A percentile compares a stretch with the other conserved stretches of the same genome.
Evolutionary conservation across 2,329 filamentous ascomycete species (phyloP).

Genomic region (Alternaria gaisen): DNA sequence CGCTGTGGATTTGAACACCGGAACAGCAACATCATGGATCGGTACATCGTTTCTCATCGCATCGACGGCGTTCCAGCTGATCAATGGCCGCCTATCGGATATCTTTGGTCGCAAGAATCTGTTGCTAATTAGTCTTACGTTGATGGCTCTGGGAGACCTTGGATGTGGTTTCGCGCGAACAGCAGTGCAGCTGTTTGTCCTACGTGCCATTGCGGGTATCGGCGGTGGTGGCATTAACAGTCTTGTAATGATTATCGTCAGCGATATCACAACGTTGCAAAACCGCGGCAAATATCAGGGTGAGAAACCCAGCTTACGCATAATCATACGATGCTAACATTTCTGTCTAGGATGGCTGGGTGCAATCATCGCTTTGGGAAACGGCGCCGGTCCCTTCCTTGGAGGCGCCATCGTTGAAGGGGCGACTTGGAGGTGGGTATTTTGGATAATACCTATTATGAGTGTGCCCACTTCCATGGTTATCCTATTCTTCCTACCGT

Average conservation of each 20-base stretch:
- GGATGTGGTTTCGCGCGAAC: conserved; percentile 66
- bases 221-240: conserved; percentile 67
- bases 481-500: conserved; percentile 37
- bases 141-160: conserved; percentile 66
- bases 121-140: conserved; percentile 62
- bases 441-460: conserved; percentile 33
- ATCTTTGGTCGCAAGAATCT: conserved; percentile 59
- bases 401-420: conserved; percentile 30
- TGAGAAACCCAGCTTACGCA: not conserved
- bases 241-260: conserved; percentile 50
- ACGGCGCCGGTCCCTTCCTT: conserved; percentile 29
- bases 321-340: not conserved
- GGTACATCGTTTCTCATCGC: conserved; percentile 64
- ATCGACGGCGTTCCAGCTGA: conserved; percentile 69
- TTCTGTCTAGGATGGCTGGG: conserved; percentile 23
- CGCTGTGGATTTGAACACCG: conserved; percentile 46
- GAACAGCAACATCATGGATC: conserved; percentile 64
- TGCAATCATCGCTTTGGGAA: conserved; percentile 29
- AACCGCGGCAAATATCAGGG: conserved; percentile 50
- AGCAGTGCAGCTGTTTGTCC: conserved; percentile 68
- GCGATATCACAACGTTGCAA: conserved; percentile 46
- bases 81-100: conserved; percentile 70
- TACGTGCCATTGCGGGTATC: conserved; percentile 65
- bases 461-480: conserved; percentile 17
- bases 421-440: conserved; percentile 26